These are phyloP conservation scores for Stropharia rugosoannulata DNA, from an alignment of 768 basidiomycete species.

Conservation along the genomic window DNA sequence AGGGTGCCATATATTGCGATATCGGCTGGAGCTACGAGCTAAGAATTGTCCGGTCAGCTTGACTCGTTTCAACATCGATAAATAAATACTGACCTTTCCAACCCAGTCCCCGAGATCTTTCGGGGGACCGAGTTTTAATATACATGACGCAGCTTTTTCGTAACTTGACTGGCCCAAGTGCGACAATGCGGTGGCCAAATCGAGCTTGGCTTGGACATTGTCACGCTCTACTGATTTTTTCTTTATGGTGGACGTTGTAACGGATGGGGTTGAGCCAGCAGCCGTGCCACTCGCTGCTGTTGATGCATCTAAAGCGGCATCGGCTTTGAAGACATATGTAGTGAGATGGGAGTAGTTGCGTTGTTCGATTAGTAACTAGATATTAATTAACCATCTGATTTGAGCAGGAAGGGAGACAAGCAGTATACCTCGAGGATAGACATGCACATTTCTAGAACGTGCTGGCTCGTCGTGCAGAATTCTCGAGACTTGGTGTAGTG, in stretches of 20 bases:
- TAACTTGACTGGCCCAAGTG: constrained; percentile 71
- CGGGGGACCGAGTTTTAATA: constrained; percentile 65
- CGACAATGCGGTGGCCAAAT: constrained; percentile 78
- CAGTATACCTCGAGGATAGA: constrained; percentile 70
- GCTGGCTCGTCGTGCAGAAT: constrained; percentile 86
- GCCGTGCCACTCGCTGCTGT: constrained; percentile 26
- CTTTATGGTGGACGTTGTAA: constrained; percentile 27
- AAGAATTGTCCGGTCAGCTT: not conserved
- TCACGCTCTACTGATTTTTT: constrained; percentile 59
- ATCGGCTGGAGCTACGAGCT: constrained; percentile 81
- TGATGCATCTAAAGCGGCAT: constrained; percentile 78
- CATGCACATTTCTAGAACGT: constrained; percentile 92
- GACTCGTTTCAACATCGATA: too few relatives aligned
- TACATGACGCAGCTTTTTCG: constrained; percentile 75
- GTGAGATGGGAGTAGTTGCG: constrained; percentile 82
- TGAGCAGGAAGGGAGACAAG: not conserved
- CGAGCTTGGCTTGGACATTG: constrained; percentile 73
- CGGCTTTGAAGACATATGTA: constrained; percentile 97
- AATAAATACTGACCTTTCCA: constrained; percentile 49
- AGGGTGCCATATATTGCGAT: constrained; percentile 86
- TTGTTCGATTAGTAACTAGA: constrained; percentile 81
- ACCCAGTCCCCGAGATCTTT: constrained; percentile 78
- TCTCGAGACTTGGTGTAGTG: constrained; percentile 92
- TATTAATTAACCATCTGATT: not conserved
- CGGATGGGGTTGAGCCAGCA: constrained; percentile 17